These are phyloP conservation scores for Sparassis latifolia DNA, from an alignment of 1,284 basidiomycete genomes.

Conservation along the genomic window DNA sequence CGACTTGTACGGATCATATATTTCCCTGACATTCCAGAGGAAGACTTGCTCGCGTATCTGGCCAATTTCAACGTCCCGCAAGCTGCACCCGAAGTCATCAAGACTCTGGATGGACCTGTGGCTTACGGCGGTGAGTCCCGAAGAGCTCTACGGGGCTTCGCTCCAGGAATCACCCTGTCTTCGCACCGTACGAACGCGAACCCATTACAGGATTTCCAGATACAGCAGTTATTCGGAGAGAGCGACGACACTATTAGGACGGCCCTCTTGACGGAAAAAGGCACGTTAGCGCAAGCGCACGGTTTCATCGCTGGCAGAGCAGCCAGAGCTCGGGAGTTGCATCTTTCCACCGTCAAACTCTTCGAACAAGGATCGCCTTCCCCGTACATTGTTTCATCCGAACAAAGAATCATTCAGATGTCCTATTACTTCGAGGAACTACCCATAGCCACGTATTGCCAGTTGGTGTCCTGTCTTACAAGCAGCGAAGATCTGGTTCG, in stretches of 20 bases:
- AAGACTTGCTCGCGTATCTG: constrained; percentile 48
- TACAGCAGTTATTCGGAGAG: constrained; percentile 42
- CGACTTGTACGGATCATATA: constrained; percentile 56
- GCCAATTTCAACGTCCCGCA: constrained; percentile 35
- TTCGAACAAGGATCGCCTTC: constrained; percentile 36
- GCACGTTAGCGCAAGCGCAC: constrained; percentile 59
- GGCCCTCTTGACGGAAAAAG: constrained; percentile 57
- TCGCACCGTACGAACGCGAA: not conserved
- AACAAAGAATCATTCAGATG: constrained; percentile 48
- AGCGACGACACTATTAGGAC: constrained; percentile 49
- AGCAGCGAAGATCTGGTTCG: constrained; percentile 46
- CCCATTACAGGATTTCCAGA: constrained; percentile 29
- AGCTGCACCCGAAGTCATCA: constrained; percentile 26
- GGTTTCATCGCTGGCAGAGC: constrained; percentile 63
- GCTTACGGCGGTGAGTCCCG: constrained; percentile 43
- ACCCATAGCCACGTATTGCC: constrained; percentile 51
- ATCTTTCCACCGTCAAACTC: constrained; percentile 46
- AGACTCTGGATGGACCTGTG: constrained; percentile 44
- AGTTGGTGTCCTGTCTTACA: constrained; percentile 48
- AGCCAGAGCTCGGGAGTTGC: constrained; percentile 54
- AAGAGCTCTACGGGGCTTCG: constrained; percentile 13
- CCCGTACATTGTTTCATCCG: constrained; percentile 41
- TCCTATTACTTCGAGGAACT: constrained; percentile 54
- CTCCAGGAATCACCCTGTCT: not conserved
- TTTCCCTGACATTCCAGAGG: constrained; percentile 46